Evolutionary conservation across 805 yeast species (phyloP).

Genomic region (Metschnikowia kofuensis): DNA sequence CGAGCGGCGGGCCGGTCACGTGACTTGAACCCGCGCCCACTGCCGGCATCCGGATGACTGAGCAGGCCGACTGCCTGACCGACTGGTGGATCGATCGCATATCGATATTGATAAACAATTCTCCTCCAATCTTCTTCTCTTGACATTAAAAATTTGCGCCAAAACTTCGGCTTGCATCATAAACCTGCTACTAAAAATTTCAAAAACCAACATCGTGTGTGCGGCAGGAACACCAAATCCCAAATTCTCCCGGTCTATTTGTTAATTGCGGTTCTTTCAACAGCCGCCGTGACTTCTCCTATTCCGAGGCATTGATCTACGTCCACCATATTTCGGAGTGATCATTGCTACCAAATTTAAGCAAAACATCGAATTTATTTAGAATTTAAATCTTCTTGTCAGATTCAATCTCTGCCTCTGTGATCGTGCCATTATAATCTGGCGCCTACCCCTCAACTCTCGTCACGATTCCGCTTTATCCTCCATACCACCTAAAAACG

Average conservation of each 20-base stretch:
- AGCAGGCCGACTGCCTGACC: not conserved
- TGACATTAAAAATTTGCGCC: too few species aligned
- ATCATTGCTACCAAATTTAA: too few species aligned
- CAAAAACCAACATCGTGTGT: too few species aligned
- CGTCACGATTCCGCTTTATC: constrained; percentile 16
- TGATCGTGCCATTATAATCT: not conserved
- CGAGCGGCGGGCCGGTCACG: not conserved
- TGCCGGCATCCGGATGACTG: not conserved
- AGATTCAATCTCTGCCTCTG: not conserved
- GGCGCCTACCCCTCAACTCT: not conserved
- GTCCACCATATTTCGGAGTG: too few species aligned
- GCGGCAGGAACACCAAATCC: not conserved
- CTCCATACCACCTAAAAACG: constrained; percentile 17
- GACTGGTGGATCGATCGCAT: not conserved
- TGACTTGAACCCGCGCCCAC: not conserved
- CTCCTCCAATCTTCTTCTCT: too few species aligned
- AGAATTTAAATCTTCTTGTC: too few species aligned
- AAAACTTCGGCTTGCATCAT: too few species aligned
- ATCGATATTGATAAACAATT: not conserved
- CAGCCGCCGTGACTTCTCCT: not conserved
- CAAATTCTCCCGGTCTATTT: not conserved
- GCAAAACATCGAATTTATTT: too few species aligned
- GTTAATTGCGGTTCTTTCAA: not conserved
- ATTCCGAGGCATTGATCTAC: not conserved
- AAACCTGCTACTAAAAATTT: too few species aligned